These are phyloP conservation scores for Aureobasidium sp. DNA, from an alignment of 2,329 filamentous ascomycete genomes.

Conservation along the genomic window DNA sequence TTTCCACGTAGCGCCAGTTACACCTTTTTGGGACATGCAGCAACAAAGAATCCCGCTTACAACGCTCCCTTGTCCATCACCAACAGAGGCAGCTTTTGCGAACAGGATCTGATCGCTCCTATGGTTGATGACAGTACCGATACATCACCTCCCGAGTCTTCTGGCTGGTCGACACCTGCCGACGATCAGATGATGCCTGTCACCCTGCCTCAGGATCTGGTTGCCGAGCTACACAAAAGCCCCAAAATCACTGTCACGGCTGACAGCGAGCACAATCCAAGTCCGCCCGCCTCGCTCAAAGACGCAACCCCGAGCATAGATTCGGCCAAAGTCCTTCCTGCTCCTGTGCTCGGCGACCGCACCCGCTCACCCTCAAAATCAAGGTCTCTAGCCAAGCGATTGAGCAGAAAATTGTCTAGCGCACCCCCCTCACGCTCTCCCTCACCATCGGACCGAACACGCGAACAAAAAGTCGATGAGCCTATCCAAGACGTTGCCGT, in stretches of 20 bases:
- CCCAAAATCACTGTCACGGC: slow-evolving; percentile 19
- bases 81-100: slow-evolving; percentile 43
- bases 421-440: slow-evolving; percentile 11
- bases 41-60: slow-evolving; percentile 23
- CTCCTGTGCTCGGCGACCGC: neutral
- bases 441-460: slow-evolving; percentile 6
- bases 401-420: slow-evolving; percentile 12
- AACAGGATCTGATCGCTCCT: slow-evolving; percentile 33
- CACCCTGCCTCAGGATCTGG: slow-evolving; percentile 23
- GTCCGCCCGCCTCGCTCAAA: slow-evolving; percentile 11
- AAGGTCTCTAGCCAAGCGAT: slow-evolving; percentile 10
- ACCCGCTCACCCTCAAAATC: neutral
- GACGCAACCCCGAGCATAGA: slow-evolving; percentile 9
- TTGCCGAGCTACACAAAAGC: slow-evolving; percentile 24
- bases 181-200: slow-evolving; percentile 23
- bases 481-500: neutral
- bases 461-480: neutral
- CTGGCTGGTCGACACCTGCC: slow-evolving; percentile 36
- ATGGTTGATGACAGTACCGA: slow-evolving; percentile 25
- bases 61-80: slow-evolving; percentile 21
- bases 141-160: slow-evolving; percentile 30
- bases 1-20: slow-evolving; percentile 51
- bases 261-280: slow-evolving; percentile 15
- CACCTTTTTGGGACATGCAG: slow-evolving; percentile 39
- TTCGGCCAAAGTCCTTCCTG: slow-evolving; percentile 10